Conservation (phyloP, 345 rosid genomes). For the Limnanthes douglasii region DNA sequence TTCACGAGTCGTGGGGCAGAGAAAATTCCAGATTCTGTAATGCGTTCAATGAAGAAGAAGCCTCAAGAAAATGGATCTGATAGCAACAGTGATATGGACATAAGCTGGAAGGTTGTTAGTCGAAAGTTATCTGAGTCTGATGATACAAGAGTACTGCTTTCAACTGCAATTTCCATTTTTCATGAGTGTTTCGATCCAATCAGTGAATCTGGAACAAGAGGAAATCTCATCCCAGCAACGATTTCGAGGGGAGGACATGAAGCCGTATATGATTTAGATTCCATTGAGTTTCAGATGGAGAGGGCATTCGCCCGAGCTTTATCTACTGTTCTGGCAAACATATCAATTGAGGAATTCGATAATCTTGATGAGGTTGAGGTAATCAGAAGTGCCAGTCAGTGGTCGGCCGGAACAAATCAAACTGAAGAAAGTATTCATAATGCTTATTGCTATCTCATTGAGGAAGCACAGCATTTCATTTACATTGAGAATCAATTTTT, state of each 20-base stretch:
- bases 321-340: no score
- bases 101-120: constrained; percentile 48
- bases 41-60: constrained; percentile 38
- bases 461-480: no score
- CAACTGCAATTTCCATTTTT: constrained; percentile 59
- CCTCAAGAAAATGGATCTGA: constrained; percentile 31
- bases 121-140: constrained; percentile 34
- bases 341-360: no score
- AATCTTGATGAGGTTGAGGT: no score
- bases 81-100: constrained; percentile 15
- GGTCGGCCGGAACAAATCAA: no score
- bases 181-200: constrained; percentile 91
- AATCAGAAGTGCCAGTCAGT: no score
- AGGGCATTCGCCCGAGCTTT: no score
- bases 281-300: no score
- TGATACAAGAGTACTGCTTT: constrained; percentile 24
- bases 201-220: constrained; percentile 33
- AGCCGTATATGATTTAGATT: no score
- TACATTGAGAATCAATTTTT: no score
- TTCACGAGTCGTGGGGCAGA: constrained; percentile 37
- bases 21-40: constrained; percentile 23
- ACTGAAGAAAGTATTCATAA: no score
- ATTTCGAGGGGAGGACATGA: constrained; percentile 69
- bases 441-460: no score
- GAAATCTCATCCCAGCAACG: constrained; percentile 90